A percentile compares a stretch with the other conserved stretches of the same genome.
Evolutionary conservation across 208 protist species (phyloP).

Genomic region (Leishmania amazonensis): DNA sequence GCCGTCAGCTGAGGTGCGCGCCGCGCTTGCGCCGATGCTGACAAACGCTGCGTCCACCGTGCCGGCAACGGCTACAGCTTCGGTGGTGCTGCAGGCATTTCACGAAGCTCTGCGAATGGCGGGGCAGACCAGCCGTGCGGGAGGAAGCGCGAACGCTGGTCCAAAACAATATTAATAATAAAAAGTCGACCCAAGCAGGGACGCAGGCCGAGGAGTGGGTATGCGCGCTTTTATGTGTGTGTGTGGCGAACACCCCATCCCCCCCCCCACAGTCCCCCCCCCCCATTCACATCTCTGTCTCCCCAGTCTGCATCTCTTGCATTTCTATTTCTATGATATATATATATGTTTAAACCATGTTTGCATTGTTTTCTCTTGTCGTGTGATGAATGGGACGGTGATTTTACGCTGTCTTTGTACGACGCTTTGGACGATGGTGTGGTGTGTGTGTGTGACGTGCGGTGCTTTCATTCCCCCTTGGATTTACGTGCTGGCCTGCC

Average conservation of each 20-base stretch:
- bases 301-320: neutral
- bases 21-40: constrained; percentile 16
- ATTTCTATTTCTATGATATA: neutral
- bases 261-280: too few relatives aligned
- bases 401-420: neutral
- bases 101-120: constrained; percentile 28
- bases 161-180: neutral
- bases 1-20: constrained; percentile 18
- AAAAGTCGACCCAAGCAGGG: neutral
- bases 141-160: neutral
- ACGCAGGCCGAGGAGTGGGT: neutral
- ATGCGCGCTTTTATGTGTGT: neutral
- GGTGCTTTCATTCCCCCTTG: neutral
- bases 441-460: neutral
- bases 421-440: neutral
- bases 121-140: constrained; percentile 1
- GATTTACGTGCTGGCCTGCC: neutral
- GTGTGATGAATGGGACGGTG: too few relatives aligned
- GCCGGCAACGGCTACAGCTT: neutral
- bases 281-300: neutral
- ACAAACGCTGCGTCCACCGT: neutral
- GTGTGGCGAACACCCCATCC: too few relatives aligned
- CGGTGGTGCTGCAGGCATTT: constrained; percentile 21
- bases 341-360: neutral
- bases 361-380: neutral